phyloP scores from a whole-genome alignment of 495 filamentous ascomycete genomes.

The Aspergillus egyptiacus region DNA sequence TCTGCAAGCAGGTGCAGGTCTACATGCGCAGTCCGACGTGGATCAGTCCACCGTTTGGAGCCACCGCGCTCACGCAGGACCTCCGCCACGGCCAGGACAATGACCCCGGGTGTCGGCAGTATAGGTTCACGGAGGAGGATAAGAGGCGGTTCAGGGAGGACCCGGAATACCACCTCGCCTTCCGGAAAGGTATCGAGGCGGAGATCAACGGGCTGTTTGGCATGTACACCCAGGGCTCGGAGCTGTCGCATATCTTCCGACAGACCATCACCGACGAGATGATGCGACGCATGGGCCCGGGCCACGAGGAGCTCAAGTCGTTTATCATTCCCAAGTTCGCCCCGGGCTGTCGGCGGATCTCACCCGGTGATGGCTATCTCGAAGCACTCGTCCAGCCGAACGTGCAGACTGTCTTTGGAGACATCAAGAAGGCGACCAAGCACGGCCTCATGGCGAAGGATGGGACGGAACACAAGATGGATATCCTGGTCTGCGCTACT shows the following conservation, averaged over 20 bases:
- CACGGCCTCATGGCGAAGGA: neutral
- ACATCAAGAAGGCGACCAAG: no score
- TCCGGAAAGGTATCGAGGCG: neutral
- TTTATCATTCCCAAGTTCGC: neutral
- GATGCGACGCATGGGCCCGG: neutral
- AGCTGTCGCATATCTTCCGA: neutral
- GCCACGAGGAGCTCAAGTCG: neutral
- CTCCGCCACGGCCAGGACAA: neutral
- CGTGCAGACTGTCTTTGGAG: no score
- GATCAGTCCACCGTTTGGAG: constrained; percentile 23
- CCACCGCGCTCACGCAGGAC: neutral
- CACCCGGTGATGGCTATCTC: no score
- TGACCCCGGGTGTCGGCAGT: neutral
- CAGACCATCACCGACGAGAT: neutral
- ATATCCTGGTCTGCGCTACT: neutral
- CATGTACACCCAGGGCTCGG: neutral
- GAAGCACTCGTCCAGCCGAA: no score
- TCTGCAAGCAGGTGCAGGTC: constrained; percentile 46
- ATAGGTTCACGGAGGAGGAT: neutral
- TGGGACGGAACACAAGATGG: neutral
- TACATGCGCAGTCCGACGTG: constrained; percentile 52
- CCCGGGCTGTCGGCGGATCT: no score
- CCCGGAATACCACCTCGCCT: neutral
- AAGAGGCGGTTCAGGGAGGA: neutral
- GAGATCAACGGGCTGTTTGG: neutral